Percentiles rank a stretch among this genome's conserved stretches.
Conservation (phyloP, 2,329 filamentous ascomycete genomes). For the Alternaria rosae region DNA sequence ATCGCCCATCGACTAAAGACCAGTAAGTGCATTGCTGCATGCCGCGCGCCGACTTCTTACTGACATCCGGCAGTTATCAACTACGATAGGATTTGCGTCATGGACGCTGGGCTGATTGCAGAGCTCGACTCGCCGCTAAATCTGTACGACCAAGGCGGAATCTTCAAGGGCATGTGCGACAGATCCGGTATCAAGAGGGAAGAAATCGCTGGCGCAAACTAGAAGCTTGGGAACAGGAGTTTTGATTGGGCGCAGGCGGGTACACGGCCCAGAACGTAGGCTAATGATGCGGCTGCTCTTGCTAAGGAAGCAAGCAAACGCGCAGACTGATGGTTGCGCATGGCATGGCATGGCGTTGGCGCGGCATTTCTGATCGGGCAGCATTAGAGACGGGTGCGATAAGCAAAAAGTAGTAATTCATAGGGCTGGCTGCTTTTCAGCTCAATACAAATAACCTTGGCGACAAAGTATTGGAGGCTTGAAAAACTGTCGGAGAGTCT, state of each 20-base stretch:
- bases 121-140: slow-evolving; percentile 80
- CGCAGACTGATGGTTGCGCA: slow-evolving; percentile 16
- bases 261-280: slow-evolving; percentile 23
- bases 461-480: background rate
- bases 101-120: slow-evolving; percentile 87
- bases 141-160: slow-evolving; percentile 76
- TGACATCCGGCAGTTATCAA: slow-evolving; percentile 68
- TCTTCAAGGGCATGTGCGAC: slow-evolving; percentile 91
- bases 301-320: slow-evolving; percentile 7
- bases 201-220: slow-evolving; percentile 51
- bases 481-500: slow-evolving; percentile 1
- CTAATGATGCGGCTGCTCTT: slow-evolving; percentile 20
- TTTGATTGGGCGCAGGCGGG: slow-evolving; percentile 9
- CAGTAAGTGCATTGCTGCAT: slow-evolving; percentile 5
- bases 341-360: slow-evolving; percentile 30
- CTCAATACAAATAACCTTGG: background rate
- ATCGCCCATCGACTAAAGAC: slow-evolving; percentile 93
- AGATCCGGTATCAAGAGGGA: slow-evolving; percentile 74
- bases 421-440: background rate
- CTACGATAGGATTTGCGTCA: slow-evolving; percentile 95
- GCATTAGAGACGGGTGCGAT: slow-evolving; percentile 5
- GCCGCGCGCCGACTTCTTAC: background rate
- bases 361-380: slow-evolving; percentile 20
- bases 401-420: background rate
- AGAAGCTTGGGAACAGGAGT: slow-evolving; percentile 4